A percentile compares a stretch with the other conserved stretches of the same genome.
These are phyloP conservation scores for Ostreobium quekettii DNA, from an alignment of 139 green algal species.

Conservation along the genomic window DNA sequence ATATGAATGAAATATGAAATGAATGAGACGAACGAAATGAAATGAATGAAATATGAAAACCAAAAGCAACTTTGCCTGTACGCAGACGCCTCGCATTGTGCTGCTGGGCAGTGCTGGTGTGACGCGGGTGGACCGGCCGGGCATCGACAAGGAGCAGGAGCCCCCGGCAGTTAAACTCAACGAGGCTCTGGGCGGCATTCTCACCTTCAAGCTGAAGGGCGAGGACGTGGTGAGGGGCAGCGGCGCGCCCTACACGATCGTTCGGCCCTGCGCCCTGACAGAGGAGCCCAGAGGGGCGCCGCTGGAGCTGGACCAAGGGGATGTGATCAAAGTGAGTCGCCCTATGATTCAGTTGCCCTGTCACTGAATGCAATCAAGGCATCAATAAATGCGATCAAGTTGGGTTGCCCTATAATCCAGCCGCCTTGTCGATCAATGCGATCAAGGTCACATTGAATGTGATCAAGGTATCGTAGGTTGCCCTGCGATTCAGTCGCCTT, in stretches of 20 bases:
- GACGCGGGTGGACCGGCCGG: slow-evolving; percentile 55
- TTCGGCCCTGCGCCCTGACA: slow-evolving; percentile 73
- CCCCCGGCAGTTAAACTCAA: slow-evolving; percentile 85
- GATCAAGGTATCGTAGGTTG: background rate
- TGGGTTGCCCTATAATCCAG: too few relatives aligned
- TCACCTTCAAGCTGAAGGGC: slow-evolving; percentile 81
- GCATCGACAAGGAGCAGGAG: slow-evolving; percentile 58
- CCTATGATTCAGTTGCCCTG: slow-evolving; percentile 1
- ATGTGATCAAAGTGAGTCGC: slow-evolving; percentile 53
- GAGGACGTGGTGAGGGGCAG: slow-evolving; percentile 68
- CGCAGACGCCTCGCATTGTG: slow-evolving; percentile 40
- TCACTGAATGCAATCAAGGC: background rate
- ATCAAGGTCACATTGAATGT: background rate
- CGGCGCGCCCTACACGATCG: slow-evolving; percentile 63
- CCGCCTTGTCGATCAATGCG: background rate
- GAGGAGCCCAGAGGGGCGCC: slow-evolving; percentile 60
- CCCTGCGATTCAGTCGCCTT: too few relatives aligned
- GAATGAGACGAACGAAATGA: too few relatives aligned
- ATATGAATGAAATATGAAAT: too few relatives aligned
- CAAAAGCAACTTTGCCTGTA: background rate
- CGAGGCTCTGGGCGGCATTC: slow-evolving; percentile 75
- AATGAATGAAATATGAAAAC: too few relatives aligned
- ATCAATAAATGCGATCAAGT: background rate
- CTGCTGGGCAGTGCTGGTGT: slow-evolving; percentile 63
- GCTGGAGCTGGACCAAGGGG: slow-evolving; percentile 76